These are phyloP conservation scores for Rhodotorula sphaerocarpa DNA, from an alignment of 768 basidiomycete genomes.

Conservation along the genomic window DNA sequence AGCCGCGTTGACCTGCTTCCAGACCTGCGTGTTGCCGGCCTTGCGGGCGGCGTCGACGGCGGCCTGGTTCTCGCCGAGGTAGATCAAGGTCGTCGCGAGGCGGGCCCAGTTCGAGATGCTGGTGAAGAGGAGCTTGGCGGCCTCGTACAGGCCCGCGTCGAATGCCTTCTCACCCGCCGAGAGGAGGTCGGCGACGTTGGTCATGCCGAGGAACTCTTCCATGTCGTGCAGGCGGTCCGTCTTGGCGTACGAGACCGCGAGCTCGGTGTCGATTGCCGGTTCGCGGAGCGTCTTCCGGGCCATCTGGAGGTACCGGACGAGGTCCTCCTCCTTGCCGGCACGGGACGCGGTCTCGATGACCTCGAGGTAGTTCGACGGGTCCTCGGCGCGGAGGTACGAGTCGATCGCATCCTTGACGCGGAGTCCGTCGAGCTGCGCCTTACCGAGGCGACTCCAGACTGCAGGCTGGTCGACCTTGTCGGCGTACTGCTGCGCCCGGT, in stretches of 20 bases:
- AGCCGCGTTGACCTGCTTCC: constrained; percentile 98
- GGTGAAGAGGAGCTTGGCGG: constrained; percentile 85
- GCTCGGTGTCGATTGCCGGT: constrained; percentile 94
- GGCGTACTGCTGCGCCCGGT: constrained; percentile 91
- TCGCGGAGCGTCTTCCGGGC: constrained; percentile 92
- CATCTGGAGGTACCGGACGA: constrained; percentile 97
- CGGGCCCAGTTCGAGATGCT: constrained; percentile 99
- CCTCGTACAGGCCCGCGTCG: constrained; percentile 94
- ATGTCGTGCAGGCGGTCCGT: constrained; percentile 84
- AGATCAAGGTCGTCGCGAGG: constrained; percentile 93
- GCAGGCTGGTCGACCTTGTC: constrained; percentile 92
- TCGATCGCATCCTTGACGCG: constrained; percentile 98
- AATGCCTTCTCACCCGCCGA: constrained; percentile 99
- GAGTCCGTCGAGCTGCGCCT: constrained; percentile 94
- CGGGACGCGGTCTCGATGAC: constrained; percentile 92
- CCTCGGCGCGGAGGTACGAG: constrained; percentile 95
- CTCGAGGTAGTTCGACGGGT: constrained; percentile 85
- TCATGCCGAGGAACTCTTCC: constrained; percentile 98
- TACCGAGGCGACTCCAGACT: constrained; percentile 96
- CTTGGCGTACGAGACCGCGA: constrained; percentile 97
- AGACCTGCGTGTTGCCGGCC: constrained; percentile 99
- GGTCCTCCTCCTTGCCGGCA: constrained; percentile 85
- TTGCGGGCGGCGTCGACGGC: constrained; percentile 99
- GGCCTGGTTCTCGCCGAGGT: constrained; percentile 93
- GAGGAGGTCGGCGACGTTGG: constrained; percentile 92